A percentile compares a stretch with the other conserved stretches of the same genome.
These are phyloP conservation scores for Rhizophagus sp. DNA, from an alignment of 192 early-diverging fungal species.

Conservation along the genomic window DNA sequence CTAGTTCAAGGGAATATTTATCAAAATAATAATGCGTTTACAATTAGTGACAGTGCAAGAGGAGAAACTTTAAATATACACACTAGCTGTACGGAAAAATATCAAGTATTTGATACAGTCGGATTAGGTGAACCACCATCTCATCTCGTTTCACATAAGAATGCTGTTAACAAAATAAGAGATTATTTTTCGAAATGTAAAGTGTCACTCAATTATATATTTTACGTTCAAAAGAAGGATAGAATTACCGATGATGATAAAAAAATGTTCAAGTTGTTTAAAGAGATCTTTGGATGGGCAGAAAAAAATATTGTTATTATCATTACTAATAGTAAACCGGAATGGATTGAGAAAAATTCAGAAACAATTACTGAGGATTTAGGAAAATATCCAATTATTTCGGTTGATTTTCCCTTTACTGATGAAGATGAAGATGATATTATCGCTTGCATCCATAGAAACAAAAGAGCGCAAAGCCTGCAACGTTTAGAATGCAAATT, in stretches of 20 bases:
- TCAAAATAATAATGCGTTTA: background rate
- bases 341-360: constrained; percentile 27
- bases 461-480: no score
- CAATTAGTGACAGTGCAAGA: constrained; percentile 25
- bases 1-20: constrained; percentile 25
- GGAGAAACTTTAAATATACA: constrained; percentile 6
- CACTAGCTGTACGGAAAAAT: constrained; percentile 3
- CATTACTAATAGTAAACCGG: constrained; percentile 24
- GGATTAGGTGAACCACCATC: constrained; percentile 24
- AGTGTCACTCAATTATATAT: constrained; percentile 11
- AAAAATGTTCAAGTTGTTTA: constrained; percentile 27
- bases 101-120: constrained; percentile 30
- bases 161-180: background rate
- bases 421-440: background rate
- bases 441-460: background rate
- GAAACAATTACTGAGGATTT: constrained; percentile 2
- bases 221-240: constrained; percentile 28
- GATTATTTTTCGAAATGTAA: constrained; percentile 3
- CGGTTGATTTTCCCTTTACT: constrained; percentile 28
- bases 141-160: background rate
- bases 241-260: constrained; percentile 23
- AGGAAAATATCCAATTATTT: constrained; percentile 27
- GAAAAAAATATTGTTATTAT: constrained; percentile 32
- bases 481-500: no score
- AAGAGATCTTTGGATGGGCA: constrained; percentile 25